Evolutionary conservation across 2,329 filamentous ascomycete genomes (phyloP).

Genomic region (Fusarium hainanense): DNA sequence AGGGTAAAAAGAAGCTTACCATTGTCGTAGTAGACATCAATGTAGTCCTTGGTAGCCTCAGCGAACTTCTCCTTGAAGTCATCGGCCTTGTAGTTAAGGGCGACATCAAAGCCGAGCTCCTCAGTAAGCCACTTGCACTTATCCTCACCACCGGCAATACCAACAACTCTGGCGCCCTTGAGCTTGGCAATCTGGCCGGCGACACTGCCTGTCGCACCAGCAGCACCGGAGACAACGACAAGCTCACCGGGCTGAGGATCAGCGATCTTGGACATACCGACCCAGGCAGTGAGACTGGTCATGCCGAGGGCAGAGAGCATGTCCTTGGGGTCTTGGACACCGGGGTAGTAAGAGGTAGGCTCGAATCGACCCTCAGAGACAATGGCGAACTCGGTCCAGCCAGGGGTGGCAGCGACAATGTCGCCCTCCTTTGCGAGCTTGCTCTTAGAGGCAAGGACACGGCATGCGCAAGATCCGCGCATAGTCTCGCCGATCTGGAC

Average conservation of each 20-base stretch:
- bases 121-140: conserved; percentile 74
- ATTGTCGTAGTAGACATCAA: conserved; percentile 80
- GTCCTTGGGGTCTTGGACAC: conserved; percentile 63
- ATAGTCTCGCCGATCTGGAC: conserved; percentile 75
- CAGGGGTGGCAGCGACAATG: conserved; percentile 64
- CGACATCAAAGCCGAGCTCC: conserved; percentile 74
- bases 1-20: conserved; percentile 36
- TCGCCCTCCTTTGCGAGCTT: conserved; percentile 65
- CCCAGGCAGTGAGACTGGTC: conserved; percentile 81
- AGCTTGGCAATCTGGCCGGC: conserved; percentile 83
- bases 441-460: conserved; percentile 71
- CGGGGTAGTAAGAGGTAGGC: conserved; percentile 54
- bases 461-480: conserved; percentile 70
- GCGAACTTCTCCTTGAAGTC: conserved; percentile 71
- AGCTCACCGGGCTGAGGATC: conserved; percentile 76
- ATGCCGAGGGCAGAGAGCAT: conserved; percentile 71
- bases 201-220: conserved; percentile 80
- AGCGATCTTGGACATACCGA: conserved; percentile 76
- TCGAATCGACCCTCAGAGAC: conserved; percentile 63
- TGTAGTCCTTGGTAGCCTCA: conserved; percentile 67
- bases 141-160: conserved; percentile 72
- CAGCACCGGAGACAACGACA: conserved; percentile 81
- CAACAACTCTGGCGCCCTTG: conserved; percentile 70
- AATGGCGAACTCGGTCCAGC: conserved; percentile 76
- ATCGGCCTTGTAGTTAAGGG: conserved; percentile 75